These are phyloP conservation scores for Trametes elegans DNA, from an alignment of 768 basidiomycete species.

Conservation along the genomic window DNA sequence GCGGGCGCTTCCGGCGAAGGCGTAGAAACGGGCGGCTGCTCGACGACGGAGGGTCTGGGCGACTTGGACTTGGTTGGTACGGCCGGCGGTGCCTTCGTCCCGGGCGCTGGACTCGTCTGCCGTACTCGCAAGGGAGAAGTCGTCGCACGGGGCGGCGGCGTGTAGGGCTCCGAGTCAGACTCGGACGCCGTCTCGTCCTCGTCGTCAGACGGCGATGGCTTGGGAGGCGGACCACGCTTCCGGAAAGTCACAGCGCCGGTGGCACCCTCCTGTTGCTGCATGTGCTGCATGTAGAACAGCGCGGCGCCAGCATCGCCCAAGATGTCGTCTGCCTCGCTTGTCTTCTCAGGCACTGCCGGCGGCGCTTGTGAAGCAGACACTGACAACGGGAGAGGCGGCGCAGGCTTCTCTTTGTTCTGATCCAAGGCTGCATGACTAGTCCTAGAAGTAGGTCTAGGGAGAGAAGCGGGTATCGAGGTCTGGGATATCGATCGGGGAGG, in stretches of 20 bases:
- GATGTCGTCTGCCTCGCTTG: constrained; percentile 35
- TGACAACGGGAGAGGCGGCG: constrained; percentile 12
- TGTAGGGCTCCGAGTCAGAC: constrained; percentile 22
- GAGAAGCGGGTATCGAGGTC: constrained; percentile 10
- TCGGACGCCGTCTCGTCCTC: constrained; percentile 40
- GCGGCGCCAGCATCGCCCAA: constrained; percentile 56
- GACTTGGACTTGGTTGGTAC: constrained; percentile 16
- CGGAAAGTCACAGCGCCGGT: constrained; percentile 3
- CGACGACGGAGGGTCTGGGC: constrained; percentile 6
- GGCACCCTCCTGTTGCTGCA: constrained; percentile 33
- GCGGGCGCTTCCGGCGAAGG: constrained; percentile 3
- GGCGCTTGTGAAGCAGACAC: constrained; percentile 22
- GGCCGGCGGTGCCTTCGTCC: constrained; percentile 4
- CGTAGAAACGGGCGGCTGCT: constrained; percentile 3
- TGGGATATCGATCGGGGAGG: constrained; percentile 16
- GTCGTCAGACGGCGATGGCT: constrained; percentile 31
- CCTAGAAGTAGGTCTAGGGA: constrained; percentile 10
- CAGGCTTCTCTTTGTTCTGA: constrained; percentile 16
- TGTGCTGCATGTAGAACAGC: constrained; percentile 67
- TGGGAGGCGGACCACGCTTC: constrained; percentile 19
- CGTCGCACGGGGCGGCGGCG: constrained; percentile 20
- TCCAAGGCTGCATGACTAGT: constrained; percentile 24
- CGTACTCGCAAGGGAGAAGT: constrained; percentile 9
- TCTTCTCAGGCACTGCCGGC: constrained; percentile 11
- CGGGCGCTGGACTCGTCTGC: constrained; percentile 12